A percentile compares a stretch with the other conserved stretches of the same genome.
These are phyloP conservation scores for Fusarium floridanum DNA, from an alignment of 2,329 filamentous ascomycete genomes.

Conservation along the genomic window DNA sequence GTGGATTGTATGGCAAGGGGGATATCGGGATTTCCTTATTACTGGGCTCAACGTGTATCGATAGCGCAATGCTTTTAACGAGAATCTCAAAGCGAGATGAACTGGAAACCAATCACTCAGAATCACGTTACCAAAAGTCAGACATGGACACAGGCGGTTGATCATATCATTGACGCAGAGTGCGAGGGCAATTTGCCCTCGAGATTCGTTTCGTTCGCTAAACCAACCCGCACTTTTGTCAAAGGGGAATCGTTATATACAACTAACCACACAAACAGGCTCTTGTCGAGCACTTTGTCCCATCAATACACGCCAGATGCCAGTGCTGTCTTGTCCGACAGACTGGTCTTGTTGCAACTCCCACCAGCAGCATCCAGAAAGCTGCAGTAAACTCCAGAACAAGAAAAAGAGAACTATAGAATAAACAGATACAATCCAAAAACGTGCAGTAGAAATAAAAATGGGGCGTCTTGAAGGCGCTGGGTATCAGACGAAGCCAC, in stretches of 20 bases:
- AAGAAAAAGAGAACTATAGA: constrained; percentile 19
- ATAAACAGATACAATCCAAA: constrained; percentile 25
- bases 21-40: constrained; percentile 6
- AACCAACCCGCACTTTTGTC: constrained; percentile 11
- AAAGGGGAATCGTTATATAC: constrained; percentile 13
- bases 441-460: constrained; percentile 19
- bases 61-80: constrained; percentile 22
- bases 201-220: constrained; percentile 14
- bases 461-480: constrained; percentile 18
- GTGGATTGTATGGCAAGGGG: not conserved
- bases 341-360: constrained; percentile 33
- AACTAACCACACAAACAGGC: constrained; percentile 23
- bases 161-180: constrained; percentile 29
- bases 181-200: not conserved
- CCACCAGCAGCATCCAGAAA: constrained; percentile 39
- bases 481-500: constrained; percentile 12
- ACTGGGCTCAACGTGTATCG: constrained; percentile 18
- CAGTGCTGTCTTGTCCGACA: constrained; percentile 16
- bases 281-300: constrained; percentile 19
- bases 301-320: constrained; percentile 26
- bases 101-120: constrained; percentile 12
- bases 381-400: constrained; percentile 42
- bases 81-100: constrained; percentile 20
- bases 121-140: not conserved
- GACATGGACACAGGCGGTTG: constrained; percentile 14